Conservation (phyloP, 2,329 filamentous ascomycete species). For the Emmonsiellopsis sp. region DNA sequence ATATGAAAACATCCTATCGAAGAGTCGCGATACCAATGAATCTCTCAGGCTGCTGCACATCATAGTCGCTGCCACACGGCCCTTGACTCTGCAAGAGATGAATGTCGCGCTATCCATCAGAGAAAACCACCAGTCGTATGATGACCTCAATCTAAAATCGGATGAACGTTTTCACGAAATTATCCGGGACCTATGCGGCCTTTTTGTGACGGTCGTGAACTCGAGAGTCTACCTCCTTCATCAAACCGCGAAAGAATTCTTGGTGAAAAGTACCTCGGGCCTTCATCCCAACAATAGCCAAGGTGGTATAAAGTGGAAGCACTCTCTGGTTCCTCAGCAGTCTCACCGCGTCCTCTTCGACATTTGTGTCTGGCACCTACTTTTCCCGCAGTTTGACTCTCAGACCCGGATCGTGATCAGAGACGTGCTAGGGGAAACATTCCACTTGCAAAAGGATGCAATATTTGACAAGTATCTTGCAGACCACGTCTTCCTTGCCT, state of each 20-base stretch:
- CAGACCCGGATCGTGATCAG: not conserved
- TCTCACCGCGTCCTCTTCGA: not conserved
- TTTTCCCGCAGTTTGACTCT: not conserved
- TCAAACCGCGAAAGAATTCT: constrained; percentile 32
- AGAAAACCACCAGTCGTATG: constrained; percentile 3
- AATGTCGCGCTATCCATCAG: constrained; percentile 16
- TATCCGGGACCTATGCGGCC: constrained; percentile 24
- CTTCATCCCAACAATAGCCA: not conserved
- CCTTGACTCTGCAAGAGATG: constrained; percentile 26
- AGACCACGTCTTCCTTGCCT: not conserved
- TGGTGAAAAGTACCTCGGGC: constrained; percentile 13
- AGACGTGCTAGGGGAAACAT: too few relatives aligned
- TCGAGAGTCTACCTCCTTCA: constrained; percentile 29
- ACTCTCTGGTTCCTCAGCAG: not conserved
- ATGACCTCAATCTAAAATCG: constrained; percentile 10
- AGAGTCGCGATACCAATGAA: constrained; percentile 15
- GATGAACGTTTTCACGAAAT: constrained; percentile 8
- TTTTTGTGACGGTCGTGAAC: constrained; percentile 27
- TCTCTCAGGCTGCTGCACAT: constrained; percentile 27
- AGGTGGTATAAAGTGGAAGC: not conserved
- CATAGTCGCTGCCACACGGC: constrained; percentile 23
- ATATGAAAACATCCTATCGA: constrained; percentile 27
- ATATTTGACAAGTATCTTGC: not conserved
- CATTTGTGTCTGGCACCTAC: not conserved
- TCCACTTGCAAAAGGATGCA: too few relatives aligned